phyloP scores from a whole-genome alignment of 2,329 filamentous ascomycete species.

The Colletotrichum falcatum region DNA sequence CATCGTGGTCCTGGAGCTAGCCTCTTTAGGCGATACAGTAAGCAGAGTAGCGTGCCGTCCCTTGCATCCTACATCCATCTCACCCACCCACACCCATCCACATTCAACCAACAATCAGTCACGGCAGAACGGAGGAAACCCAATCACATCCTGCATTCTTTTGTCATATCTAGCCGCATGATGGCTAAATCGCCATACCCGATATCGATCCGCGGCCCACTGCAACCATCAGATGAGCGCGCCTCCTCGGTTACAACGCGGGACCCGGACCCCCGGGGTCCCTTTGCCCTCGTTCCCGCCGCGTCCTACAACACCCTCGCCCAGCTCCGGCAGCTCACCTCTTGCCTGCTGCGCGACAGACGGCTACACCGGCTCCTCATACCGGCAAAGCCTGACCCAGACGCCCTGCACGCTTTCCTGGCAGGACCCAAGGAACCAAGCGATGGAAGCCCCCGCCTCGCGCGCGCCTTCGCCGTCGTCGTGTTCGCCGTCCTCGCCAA shows the following conservation, averaged over 20 bases:
- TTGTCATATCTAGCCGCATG: background rate
- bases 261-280: background rate
- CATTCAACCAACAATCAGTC: background rate
- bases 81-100: background rate
- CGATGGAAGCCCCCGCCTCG: slow-evolving; percentile 41
- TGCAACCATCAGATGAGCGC: background rate
- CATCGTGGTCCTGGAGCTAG: background rate
- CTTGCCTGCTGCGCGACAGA: background rate
- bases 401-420: background rate
- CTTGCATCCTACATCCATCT: background rate
- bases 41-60: background rate
- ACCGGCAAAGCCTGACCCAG: background rate
- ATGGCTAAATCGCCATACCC: background rate
- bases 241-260: background rate
- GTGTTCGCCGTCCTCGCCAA: slow-evolving; percentile 53
- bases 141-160: background rate
- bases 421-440: slow-evolving; percentile 12
- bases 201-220: background rate
- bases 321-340: background rate
- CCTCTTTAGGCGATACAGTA: background rate
- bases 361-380: background rate
- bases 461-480: slow-evolving; percentile 45
- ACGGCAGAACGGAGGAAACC: too few relatives aligned
- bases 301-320: slow-evolving; percentile 3
- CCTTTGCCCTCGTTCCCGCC: background rate